Conservation (phyloP, 306 rosid species). For the Potentilla sterilis region DNA sequence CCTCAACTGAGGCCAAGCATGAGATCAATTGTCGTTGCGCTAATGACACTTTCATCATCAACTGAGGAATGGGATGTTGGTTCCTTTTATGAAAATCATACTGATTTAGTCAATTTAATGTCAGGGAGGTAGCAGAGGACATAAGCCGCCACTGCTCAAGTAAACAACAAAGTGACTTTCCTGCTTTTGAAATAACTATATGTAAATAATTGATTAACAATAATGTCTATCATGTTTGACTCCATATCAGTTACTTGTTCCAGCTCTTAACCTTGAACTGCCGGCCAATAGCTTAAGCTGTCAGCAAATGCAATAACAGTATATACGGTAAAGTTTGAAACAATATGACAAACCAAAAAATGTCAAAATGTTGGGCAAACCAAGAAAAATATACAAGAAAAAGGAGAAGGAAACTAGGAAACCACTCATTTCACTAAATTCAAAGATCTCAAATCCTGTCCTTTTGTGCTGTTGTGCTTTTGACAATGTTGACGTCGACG, state of each 20-base stretch:
- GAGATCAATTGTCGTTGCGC: constrained; percentile 72
- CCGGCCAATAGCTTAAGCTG: neutral
- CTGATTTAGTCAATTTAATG: constrained; percentile 41
- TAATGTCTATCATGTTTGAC: neutral
- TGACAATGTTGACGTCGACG: constrained; percentile 38
- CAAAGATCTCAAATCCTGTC: too few species aligned
- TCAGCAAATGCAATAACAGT: neutral
- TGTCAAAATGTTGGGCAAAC: neutral
- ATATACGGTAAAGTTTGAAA: neutral
- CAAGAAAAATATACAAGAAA: neutral
- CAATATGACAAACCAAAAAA: neutral
- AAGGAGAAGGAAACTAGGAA: too few species aligned
- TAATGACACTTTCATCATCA: constrained; percentile 65
- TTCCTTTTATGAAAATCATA: constrained; percentile 56
- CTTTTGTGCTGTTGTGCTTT: too few species aligned
- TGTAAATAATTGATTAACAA: constrained; percentile 8
- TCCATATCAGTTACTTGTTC: neutral
- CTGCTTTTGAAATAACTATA: neutral
- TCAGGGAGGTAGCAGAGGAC: constrained; percentile 43
- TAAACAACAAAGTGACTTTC: neutral
- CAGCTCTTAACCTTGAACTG: neutral
- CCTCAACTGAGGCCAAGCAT: constrained; percentile 84
- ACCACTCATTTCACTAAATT: too few species aligned
- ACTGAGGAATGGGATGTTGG: constrained; percentile 70
- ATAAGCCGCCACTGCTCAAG: neutral